Conservation (phyloP, 23 red algal genomes). For the Chondrus crispus region DNA sequence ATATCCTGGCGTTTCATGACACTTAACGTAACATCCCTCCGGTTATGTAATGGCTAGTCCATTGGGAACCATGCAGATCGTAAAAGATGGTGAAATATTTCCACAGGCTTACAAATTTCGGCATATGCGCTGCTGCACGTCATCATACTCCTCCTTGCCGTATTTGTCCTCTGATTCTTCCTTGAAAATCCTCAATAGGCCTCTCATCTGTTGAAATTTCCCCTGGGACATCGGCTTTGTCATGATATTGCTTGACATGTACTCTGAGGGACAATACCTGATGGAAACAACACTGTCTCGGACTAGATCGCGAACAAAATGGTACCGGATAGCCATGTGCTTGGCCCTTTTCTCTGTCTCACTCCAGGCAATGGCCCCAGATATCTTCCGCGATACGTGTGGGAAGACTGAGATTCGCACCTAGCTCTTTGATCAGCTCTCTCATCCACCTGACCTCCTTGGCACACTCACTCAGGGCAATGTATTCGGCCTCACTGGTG, state of each 20-base stretch:
- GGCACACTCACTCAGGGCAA: conserved; percentile 22
- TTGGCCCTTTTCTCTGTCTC: background rate
- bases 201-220: too few species aligned
- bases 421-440: background rate
- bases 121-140: too few species aligned
- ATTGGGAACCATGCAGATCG: too few species aligned
- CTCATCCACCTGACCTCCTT: conserved; percentile 24
- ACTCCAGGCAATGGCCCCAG: background rate
- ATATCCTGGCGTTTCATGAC: too few species aligned
- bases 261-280: background rate
- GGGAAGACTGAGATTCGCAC: background rate
- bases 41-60: too few species aligned
- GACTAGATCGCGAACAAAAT: background rate
- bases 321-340: conserved; percentile 15
- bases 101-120: too few species aligned
- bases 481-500: background rate
- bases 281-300: background rate
- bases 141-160: too few species aligned
- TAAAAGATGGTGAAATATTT: too few species aligned
- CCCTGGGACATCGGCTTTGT: background rate
- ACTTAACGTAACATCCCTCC: too few species aligned
- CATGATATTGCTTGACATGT: background rate
- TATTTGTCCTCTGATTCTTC: too few species aligned
- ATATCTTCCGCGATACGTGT: background rate
- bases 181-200: too few species aligned